phyloP scores from a whole-genome alignment of 768 basidiomycete species.

The Naganishia antarctica region DNA sequence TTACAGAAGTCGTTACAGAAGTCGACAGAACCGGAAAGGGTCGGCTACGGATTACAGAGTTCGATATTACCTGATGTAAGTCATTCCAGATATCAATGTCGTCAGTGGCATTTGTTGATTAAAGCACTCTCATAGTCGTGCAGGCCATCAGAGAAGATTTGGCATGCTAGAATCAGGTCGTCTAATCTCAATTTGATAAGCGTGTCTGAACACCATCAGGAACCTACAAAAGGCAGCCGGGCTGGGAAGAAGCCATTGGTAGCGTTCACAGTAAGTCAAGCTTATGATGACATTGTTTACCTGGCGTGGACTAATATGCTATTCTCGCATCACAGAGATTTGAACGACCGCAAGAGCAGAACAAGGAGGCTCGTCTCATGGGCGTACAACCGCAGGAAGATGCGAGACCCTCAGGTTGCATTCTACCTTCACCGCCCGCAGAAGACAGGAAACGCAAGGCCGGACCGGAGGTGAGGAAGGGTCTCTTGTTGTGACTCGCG shows the following conservation, averaged over 20 bases:
- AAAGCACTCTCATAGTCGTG: constrained; percentile 4
- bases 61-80: neutral
- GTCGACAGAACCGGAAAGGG: no score
- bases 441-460: neutral
- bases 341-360: neutral
- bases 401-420: neutral
- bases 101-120: no score
- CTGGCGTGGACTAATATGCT: no score
- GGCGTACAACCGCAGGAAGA: neutral
- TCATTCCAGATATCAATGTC: no score
- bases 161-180: neutral
- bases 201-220: neutral
- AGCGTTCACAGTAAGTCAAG: constrained; percentile 7
- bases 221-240: neutral
- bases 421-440: neutral
- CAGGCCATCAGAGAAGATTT: constrained; percentile 4
- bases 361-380: neutral
- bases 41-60: no score
- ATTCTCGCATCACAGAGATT: neutral
- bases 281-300: no score
- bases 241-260: neutral
- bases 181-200: neutral
- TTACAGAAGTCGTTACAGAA: no score
- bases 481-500: neutral
- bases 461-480: neutral